Percentiles rank a stretch among this genome's conserved stretches.
These are phyloP conservation scores for Erythrophleum ivorense DNA, from an alignment of 331 rosid species.

Conservation along the genomic window DNA sequence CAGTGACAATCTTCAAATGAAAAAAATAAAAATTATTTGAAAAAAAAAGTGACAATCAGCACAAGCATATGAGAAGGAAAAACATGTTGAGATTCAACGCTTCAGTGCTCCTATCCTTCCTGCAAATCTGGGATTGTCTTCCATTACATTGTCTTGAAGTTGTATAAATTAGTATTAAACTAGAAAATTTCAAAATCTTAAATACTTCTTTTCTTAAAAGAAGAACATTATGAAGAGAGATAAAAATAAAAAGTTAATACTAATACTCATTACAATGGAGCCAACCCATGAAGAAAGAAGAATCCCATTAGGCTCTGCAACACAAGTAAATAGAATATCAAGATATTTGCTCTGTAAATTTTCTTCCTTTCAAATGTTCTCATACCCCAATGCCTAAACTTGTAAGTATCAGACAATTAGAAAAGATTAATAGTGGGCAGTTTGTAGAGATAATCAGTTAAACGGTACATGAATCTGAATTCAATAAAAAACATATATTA, in stretches of 20 bases:
- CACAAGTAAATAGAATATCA: not conserved
- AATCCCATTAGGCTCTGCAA: not conserved
- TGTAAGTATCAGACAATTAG: not conserved
- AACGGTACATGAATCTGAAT: not conserved
- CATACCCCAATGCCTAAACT: not conserved
- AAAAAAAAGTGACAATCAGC: not conserved
- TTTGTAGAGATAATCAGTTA: slow-evolving; percentile 16
- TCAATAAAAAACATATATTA: not conserved
- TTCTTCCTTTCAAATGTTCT: not conserved
- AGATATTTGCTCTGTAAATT: slow-evolving; percentile 20
- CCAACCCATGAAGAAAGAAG: slow-evolving; percentile 1
- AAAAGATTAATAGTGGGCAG: not conserved
- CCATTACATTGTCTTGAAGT: too few relatives aligned
- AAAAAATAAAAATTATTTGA: too few relatives aligned
- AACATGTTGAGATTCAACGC: slow-evolving; percentile 12
- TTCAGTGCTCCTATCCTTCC: not conserved
- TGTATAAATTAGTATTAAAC: not conserved
- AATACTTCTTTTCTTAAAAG: not conserved
- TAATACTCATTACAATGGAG: slow-evolving; percentile 19
- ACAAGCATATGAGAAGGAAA: slow-evolving; percentile 2
- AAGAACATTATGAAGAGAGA: slow-evolving; percentile 1
- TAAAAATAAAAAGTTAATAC: not conserved
- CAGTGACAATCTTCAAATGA: not conserved
- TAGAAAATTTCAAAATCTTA: too few relatives aligned
- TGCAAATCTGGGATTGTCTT: not conserved